Conservation (phyloP, 1,284 basidiomycete genomes). For the Malassezia slooffiae region DNA sequence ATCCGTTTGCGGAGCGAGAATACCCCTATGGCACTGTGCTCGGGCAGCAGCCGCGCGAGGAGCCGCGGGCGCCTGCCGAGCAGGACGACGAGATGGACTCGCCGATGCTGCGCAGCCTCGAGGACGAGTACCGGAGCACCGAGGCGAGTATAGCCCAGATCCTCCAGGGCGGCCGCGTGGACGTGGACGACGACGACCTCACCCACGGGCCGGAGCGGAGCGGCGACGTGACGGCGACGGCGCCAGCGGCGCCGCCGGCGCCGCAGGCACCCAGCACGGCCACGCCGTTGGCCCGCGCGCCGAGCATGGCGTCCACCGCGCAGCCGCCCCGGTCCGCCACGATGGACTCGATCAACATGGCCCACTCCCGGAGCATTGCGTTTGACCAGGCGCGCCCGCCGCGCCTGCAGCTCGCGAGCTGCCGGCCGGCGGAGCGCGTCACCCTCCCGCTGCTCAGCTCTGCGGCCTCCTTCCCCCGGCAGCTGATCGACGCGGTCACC, state of each 20-base stretch:
- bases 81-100: too few relatives aligned
- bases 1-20: constrained; percentile 9
- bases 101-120: too few relatives aligned
- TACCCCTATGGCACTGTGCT: constrained; percentile 16
- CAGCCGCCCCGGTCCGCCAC: constrained; percentile 1
- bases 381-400: constrained; percentile 10
- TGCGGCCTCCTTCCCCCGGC: constrained; percentile 4
- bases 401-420: constrained; percentile 13
- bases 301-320: too few relatives aligned
- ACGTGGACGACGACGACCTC: too few relatives aligned
- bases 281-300: too few relatives aligned
- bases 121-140: constrained; percentile 7
- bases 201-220: too few relatives aligned
- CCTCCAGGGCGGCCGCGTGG: too few relatives aligned
- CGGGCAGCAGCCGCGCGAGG: neutral
- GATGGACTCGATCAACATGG: constrained; percentile 12
- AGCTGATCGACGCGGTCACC: constrained; percentile 2
- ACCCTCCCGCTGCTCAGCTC: constrained; percentile 8
- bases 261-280: too few relatives aligned
- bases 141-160: constrained; percentile 8
- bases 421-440: constrained; percentile 4
- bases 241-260: too few relatives aligned
- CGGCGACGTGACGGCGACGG: too few relatives aligned
- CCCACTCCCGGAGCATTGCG: constrained; percentile 5
- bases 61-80: too few relatives aligned